A percentile compares a stretch with the other conserved stretches of the same genome.
Conservation (phyloP, 2,329 filamentous ascomycete species). For the Aureobasidium mangrovei region DNA sequence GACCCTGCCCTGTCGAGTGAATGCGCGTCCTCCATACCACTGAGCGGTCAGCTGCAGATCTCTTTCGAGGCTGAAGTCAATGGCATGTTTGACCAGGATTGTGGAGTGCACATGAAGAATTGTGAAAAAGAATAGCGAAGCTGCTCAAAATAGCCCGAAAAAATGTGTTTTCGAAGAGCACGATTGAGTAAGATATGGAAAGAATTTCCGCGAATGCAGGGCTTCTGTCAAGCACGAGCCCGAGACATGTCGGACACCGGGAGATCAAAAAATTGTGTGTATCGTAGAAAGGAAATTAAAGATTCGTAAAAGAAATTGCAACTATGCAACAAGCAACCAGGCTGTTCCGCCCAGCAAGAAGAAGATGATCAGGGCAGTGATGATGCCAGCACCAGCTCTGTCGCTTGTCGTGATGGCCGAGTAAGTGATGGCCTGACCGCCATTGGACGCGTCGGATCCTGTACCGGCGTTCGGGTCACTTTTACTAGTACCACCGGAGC, state of each 20-base stretch:
- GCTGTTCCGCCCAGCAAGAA: conserved; percentile 43
- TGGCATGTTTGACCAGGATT: too few relatives aligned
- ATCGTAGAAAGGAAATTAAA: not conserved
- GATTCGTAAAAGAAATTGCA: not conserved
- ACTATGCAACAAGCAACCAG: conserved; percentile 8
- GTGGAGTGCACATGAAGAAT: too few relatives aligned
- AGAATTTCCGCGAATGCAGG: too few relatives aligned
- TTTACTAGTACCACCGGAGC: conserved; percentile 41
- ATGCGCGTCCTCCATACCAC: too few relatives aligned
- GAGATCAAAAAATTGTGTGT: not conserved
- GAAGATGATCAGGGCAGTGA: conserved; percentile 51
- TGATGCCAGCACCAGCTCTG: conserved; percentile 56
- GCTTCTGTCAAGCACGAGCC: not conserved
- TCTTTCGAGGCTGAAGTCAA: too few relatives aligned
- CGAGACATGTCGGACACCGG: not conserved
- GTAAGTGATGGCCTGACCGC: conserved; percentile 14
- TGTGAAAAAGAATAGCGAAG: too few relatives aligned
- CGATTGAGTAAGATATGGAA: too few relatives aligned
- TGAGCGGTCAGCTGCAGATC: too few relatives aligned
- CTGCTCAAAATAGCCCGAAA: too few relatives aligned
- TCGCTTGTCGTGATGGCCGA: conserved; percentile 47
- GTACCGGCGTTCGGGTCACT: conserved; percentile 37
- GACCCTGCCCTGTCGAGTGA: too few relatives aligned
- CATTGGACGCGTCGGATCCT: conserved; percentile 24
- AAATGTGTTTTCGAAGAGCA: too few relatives aligned